Evolutionary conservation across 257 asterid species (phyloP).

Genomic region (Przewalskia tangutica): DNA sequence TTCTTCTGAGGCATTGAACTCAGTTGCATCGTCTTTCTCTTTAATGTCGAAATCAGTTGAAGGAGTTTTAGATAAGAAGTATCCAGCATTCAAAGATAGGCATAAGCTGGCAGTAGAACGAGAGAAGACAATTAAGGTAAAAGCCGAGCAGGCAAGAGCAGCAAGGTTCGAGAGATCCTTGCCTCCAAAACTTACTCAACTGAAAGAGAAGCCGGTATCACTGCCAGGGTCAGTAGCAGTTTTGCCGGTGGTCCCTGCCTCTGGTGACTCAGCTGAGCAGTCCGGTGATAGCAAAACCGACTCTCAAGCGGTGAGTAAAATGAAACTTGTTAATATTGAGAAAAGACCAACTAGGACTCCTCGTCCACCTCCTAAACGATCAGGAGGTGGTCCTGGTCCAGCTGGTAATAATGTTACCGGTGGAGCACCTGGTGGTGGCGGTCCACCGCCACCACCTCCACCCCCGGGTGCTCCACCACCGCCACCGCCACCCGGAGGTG

Average conservation of each 20-base stretch:
- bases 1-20: conserved; percentile 30
- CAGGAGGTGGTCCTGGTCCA: conserved; percentile 35
- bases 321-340: conserved; percentile 58
- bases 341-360: conserved; percentile 80
- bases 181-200: conserved; percentile 69
- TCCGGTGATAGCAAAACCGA: conserved; percentile 39
- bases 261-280: conserved; percentile 45
- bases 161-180: conserved; percentile 62
- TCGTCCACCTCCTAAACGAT: conserved; percentile 71
- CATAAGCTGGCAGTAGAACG: conserved; percentile 88
- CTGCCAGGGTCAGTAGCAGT: not conserved
- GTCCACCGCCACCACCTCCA: conserved; percentile 72
- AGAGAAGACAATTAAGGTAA: conserved; percentile 73
- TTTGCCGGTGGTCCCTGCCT: conserved; percentile 17
- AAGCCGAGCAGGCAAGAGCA: conserved; percentile 81
- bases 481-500: conserved; percentile 76
- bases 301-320: conserved; percentile 55
- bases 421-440: conserved; percentile 27
- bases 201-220: conserved; percentile 54
- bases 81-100: conserved; percentile 81
- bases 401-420: conserved; percentile 19
- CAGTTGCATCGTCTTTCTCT: conserved; percentile 66
- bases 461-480: conserved; percentile 71
- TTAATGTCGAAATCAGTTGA: conserved; percentile 91
- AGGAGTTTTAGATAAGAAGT: conserved; percentile 76